Conservation (phyloP, 2,329 filamentous ascomycete genomes). For the Aspergillus spinulosporus region DNA sequence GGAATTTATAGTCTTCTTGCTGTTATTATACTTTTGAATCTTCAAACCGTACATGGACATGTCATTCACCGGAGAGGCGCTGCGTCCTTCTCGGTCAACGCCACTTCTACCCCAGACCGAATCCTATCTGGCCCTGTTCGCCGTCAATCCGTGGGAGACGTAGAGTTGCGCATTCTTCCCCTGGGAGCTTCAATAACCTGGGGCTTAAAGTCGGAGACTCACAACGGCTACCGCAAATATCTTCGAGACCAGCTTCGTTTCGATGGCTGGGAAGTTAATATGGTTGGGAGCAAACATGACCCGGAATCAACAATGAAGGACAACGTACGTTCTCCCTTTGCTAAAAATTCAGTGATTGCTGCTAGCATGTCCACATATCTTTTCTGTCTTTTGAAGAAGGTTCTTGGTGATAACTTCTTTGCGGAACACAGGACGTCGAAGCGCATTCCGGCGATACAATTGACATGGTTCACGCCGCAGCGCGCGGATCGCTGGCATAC, state of each 20-base stretch:
- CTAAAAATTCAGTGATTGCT: neutral
- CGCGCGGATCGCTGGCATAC: neutral
- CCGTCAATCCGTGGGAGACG: neutral
- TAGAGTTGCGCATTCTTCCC: conserved; percentile 12
- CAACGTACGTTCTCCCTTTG: conserved; percentile 21
- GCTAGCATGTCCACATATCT: neutral
- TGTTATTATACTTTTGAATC: too few species aligned
- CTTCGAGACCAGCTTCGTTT: conserved; percentile 11
- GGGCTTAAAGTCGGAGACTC: conserved; percentile 6
- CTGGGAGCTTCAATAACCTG: conserved; percentile 18
- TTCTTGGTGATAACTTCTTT: neutral
- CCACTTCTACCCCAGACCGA: neutral
- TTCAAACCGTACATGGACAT: too few species aligned
- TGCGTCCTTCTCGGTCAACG: too few species aligned
- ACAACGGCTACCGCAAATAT: conserved; percentile 16
- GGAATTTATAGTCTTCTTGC: too few species aligned
- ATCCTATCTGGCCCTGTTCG: too few species aligned
- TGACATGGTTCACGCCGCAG: conserved; percentile 1
- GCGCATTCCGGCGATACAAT: conserved; percentile 10
- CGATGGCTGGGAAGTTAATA: conserved; percentile 16
- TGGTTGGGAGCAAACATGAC: conserved; percentile 13
- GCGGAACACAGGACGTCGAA: conserved; percentile 9
- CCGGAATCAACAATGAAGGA: conserved; percentile 16
- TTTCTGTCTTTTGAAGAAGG: too few species aligned
- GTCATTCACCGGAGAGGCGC: too few species aligned